Evolutionary conservation across 1,284 basidiomycete species (phyloP), one percentile per base, ranked within the genome.

Genomic region (Gomphus bonarii): DNA sequence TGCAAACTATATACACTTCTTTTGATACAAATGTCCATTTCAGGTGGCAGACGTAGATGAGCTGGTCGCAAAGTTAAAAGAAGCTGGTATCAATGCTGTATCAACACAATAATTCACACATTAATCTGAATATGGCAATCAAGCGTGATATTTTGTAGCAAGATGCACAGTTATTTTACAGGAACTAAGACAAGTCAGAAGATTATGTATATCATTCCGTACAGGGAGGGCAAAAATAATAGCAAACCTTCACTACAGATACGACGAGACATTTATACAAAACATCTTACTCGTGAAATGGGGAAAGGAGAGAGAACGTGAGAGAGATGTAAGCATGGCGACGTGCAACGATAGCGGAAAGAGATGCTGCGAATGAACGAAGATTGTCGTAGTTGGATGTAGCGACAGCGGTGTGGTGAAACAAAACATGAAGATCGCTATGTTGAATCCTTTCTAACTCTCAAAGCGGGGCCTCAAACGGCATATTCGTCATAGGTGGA

Each of bases 61-160:
- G 71, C 78, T 99, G 22, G 80, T 98, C 10, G 78, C 76, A 44
- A 97, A 92, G 76, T 79, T 99, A 61, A 95, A 93, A 74, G 91
- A 91, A 65, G 91, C 87, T 47, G 95, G 95, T 12, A 79, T 95
- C 31, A 58, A 51, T 20, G 50, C 56, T 58, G 40, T 58, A 47
- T 31, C 55, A 38, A 43, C 33, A 2, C 18, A 12, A 12, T 36
- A 16, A 36, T 35, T 28, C 47, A 50, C 20, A 5, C 31, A n/a
- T n/a, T 36, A 50, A 31, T 2, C 20, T 25, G 2, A n/a, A n/a
- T 28, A 49, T 5, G 48, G 14, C 9, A 46, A 50, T 33, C 20
- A n/a, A 33, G 2, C 25, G 22, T 28, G 8, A 9, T 14, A 20
- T 46, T 42, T 40, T 40, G 14, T 40, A 16, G 38, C 38, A 6